phyloP scores from a whole-genome alignment of 108 stramenopile species.

The Skeletonema costatum region DNA sequence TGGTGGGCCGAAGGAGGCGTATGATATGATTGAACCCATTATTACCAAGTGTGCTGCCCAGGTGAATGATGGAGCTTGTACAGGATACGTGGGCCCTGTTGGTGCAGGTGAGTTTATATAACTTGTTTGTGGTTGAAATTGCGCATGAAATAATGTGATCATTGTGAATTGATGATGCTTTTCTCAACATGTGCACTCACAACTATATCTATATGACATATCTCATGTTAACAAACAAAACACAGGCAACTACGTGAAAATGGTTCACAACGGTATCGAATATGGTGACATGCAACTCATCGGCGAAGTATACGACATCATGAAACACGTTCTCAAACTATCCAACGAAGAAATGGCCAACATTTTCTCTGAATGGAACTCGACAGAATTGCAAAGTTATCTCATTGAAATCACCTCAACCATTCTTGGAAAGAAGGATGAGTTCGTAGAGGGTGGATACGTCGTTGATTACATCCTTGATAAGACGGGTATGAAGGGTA shows the following conservation, averaged over 20 bases:
- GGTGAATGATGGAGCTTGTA: conserved; percentile 92
- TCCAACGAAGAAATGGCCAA: conserved; percentile 93
- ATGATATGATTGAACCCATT: conserved; percentile 93
- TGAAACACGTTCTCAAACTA: conserved; percentile 84
- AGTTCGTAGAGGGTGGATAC: conserved; percentile 71
- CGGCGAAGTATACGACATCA: conserved; percentile 95
- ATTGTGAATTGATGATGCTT: no score
- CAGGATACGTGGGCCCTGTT: conserved; percentile 93
- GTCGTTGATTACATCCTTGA: conserved; percentile 94
- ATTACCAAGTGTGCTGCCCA: conserved; percentile 94
- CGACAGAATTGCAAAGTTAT: conserved; percentile 86
- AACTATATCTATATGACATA: not conserved
- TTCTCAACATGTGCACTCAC: no score
- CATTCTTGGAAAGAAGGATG: conserved; percentile 90
- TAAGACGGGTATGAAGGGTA: conserved; percentile 99
- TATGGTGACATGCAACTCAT: conserved; percentile 99
- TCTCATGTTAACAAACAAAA: not conserved
- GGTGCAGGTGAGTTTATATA: conserved; percentile 49
- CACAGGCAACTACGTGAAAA: conserved; percentile 96
- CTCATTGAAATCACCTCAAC: conserved; percentile 97
- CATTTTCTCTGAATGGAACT: conserved; percentile 94
- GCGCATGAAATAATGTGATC: no score
- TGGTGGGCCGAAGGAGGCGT: conserved; percentile 96
- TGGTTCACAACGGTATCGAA: conserved; percentile 99
- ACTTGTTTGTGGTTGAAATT: not conserved